Evolutionary conservation across 2,329 filamentous ascomycete species (phyloP), one percentile per base, ranked within the genome.

Genomic region (Exophiala xenobiotica): DNA sequence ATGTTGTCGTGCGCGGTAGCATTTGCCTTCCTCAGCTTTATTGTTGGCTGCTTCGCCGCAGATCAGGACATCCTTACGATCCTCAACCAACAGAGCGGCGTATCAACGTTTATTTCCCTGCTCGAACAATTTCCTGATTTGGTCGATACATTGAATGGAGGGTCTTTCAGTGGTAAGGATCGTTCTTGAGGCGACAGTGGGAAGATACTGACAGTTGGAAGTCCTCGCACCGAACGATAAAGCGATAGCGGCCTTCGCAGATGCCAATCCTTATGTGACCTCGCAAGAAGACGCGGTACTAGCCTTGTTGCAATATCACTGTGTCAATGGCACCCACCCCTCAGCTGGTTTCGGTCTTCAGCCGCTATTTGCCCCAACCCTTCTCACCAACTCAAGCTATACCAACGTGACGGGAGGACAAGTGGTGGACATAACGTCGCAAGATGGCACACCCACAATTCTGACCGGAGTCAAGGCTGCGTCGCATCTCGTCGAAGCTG

Each of bases 401-500:
- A 70, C 77, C 57, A 83, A 82, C 50, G 75, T 86, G 8, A 81
- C 79, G 2, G 78, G 75, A 26, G 81, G 81, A 1, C 83, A 86
- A 63, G 72, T 78, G 7, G 74, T 85, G 3, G 70, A 80, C 53
- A 72, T 71, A 3, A 59, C 70, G n/a, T 54, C 61, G 2, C 49
- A 66, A 4, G 70, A 74, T 37, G 67, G 69, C 23, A 70, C 71
- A 4, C 74, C 78, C 1, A 70, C 70, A 1, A 73, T 83, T 64
- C 75, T 72, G 64, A 79, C 76, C 18, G 82, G 80, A 1, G 62
- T 81, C 6, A 72, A 75, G 45, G 63, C 71, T 31, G 75, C 74
- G 39, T 70, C 77, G 1, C 74, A 71, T 9, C 74, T 84, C 9
- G 65, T 72, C 3, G 66, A 69, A 26, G 69, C 77, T 35, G 79